A percentile compares a stretch with the other conserved stretches of the same genome.
Conservation (phyloP, 1,284 basidiomycete genomes). For the Sanguinoderma infundibulare region DNA sequence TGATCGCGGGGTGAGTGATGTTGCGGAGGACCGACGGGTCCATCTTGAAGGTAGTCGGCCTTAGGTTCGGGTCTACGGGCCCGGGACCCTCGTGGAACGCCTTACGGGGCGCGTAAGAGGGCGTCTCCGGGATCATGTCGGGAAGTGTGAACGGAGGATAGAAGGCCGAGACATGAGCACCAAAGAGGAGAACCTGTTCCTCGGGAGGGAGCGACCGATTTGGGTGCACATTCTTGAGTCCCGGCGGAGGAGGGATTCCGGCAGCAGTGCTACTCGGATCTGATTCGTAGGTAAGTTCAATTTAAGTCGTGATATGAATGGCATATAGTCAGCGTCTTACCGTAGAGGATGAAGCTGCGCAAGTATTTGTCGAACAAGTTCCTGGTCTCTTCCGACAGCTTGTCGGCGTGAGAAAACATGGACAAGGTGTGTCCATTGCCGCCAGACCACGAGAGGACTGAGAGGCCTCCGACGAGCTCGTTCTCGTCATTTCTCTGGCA, state of each 20-base stretch:
- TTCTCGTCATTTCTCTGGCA: not conserved
- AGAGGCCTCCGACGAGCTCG: slow-evolving; percentile 30
- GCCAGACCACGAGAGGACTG: slow-evolving; percentile 34
- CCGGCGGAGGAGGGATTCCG: slow-evolving; percentile 3
- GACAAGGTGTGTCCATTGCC: slow-evolving; percentile 23
- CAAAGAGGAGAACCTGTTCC: slow-evolving; percentile 13
- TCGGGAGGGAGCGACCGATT: slow-evolving; percentile 3
- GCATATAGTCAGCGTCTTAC: slow-evolving; percentile 16
- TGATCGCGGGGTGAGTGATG: slow-evolving; percentile 18
- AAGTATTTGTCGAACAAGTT: slow-evolving; percentile 25
- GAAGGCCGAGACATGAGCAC: slow-evolving; percentile 19
- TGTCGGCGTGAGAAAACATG: slow-evolving; percentile 31
- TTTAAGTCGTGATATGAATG: not conserved
- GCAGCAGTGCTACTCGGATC: slow-evolving; percentile 9
- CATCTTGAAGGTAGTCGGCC: slow-evolving; percentile 20
- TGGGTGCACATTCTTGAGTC: not conserved
- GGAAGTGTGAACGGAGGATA: slow-evolving; percentile 14
- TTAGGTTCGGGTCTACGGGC: slow-evolving; percentile 5
- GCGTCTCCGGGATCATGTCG: not conserved
- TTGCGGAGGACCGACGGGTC: slow-evolving; percentile 5
- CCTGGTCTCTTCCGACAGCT: slow-evolving; percentile 24
- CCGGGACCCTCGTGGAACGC: slow-evolving; percentile 2
- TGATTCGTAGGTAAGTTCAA: not conserved
- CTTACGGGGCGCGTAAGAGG: slow-evolving; percentile 1
- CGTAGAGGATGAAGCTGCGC: slow-evolving; percentile 30